Evolutionary conservation across 306 rosid genomes (phyloP), one percentile per base, ranked within the genome.

Genomic region (Styphnolobium japonicum): DNA sequence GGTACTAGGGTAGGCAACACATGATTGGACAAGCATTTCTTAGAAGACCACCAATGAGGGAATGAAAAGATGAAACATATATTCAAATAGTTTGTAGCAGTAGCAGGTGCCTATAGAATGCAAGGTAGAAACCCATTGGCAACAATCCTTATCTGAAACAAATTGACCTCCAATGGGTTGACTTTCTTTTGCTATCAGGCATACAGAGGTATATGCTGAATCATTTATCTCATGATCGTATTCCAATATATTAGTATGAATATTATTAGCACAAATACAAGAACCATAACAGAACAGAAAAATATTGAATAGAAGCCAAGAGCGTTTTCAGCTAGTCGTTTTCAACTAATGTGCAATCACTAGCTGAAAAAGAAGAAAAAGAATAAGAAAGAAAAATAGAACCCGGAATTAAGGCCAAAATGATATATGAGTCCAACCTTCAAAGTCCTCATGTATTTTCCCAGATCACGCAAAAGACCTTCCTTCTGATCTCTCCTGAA

Each of bases 361-460:
- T 73, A 64, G 33, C 33, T 72, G 55, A 36, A 68, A 67, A 43
- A 23, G 25, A 45, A 52, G 43, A 67, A 46, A 43, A 57, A 3
- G 3, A 65, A 67, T 14, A 6, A 37, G 42, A 5, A 74, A 80
- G 1, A 22, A 36, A 79, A 10, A 72, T 68, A 42, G 51, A 86
- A 58, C 31, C 43, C 64, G 49, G 56, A 53, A 63, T 66, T 39
- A 79, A 56, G 37, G 57, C 67, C 52, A 56, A 67, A 61, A 67
- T n/a, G n/a, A 43, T 76, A 78, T 65, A 83, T 43, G 61, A 84
- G 85, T 70, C 75, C 51, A 85, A 95, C 99, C 99, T 95, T 95
- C 88, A 95, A 85, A 51, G 99, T 95, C 89, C 92, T 90, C 98
- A 93, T 72, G 86, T 95, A 95, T 85, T 83, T 67, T 78, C 96